Evolutionary conservation across 257 asterid genomes (phyloP).

Genomic region (Nicotiana sylvestris): DNA sequence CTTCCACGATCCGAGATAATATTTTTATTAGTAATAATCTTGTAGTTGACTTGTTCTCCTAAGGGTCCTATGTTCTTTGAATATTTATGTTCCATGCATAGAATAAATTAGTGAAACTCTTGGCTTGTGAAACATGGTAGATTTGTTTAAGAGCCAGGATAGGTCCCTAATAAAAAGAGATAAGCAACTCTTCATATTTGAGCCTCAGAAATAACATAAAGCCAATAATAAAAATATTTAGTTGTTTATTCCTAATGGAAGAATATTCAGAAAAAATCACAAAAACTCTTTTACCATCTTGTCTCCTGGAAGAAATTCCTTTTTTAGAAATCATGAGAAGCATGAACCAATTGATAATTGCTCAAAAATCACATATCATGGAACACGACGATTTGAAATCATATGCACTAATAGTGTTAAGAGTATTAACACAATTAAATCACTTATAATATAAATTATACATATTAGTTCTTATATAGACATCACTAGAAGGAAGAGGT

Average conservation of each 20-base stretch:
- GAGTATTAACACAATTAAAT: too few species aligned
- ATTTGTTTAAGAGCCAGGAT: background rate
- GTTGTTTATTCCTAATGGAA: background rate
- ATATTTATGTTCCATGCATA: background rate
- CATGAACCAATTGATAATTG: background rate
- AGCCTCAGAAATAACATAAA: background rate
- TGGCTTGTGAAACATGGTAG: background rate
- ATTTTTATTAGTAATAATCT: too few species aligned
- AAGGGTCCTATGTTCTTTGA: too few species aligned
- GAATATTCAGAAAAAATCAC: background rate
- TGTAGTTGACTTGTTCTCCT: too few species aligned
- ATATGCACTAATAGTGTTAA: too few species aligned
- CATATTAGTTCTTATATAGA: background rate
- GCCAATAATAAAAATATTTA: background rate
- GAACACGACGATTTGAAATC: too few species aligned
- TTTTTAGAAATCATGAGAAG: background rate
- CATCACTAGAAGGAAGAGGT: background rate
- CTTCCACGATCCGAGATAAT: too few species aligned
- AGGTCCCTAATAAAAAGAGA: background rate
- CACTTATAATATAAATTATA: too few species aligned
- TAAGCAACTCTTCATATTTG: background rate
- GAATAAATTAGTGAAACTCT: background rate
- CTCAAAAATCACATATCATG: too few species aligned
- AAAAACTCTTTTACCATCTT: background rate
- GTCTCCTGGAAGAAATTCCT: background rate